Evolutionary conservation across 202 grass and related monocot species (phyloP), one percentile per base, ranked within the genome.

Genomic region (Eragrostis tef): DNA sequence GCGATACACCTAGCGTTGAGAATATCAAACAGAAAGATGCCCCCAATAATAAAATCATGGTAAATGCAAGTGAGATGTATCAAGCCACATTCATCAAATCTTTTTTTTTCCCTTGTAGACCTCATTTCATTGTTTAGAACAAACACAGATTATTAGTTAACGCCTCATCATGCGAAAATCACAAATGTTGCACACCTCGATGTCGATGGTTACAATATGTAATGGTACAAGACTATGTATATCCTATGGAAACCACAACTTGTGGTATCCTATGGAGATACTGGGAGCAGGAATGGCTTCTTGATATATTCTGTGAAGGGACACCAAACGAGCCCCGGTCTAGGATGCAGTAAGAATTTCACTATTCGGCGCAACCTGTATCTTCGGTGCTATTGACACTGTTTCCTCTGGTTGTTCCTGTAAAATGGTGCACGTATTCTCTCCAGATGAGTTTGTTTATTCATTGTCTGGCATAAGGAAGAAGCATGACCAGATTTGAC

Each of bases 311-410:
- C 8, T 2, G 17, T 43, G 9, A 41, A 10, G 26, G 14, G 21
- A 7, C 51, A 43, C 34, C 52, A 27, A 13, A 15, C 1, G 1
- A 81, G 14, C 61, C 50, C 11, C 0, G 1, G 12, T 60, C 69
- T 86, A 89, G 25, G 79, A 85, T 59, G 82, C 73, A 49, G 83
- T 70, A 44, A 89, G 68, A 27, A 90, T 83, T 26, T 86, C 84
- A 75, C 69, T 75, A 25, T 70, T 78, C 1, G 46, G 16, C 9
- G 12, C 49, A 14, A 75, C 43, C 20, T 42, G 4, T 8, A 86
- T 19, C 52, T 86, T 90, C 2, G 16, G 79, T 9, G 22, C 53
- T 56, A 39, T 11, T 11, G 62, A 62, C 16, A 17, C 11, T 48
- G 34, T 53, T 83, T 83, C 79, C 34, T 79, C 84, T 22, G 9